Base-by-base conservation (phyloP, 306 rosid species). In the Fragaria iinumae region DNA sequence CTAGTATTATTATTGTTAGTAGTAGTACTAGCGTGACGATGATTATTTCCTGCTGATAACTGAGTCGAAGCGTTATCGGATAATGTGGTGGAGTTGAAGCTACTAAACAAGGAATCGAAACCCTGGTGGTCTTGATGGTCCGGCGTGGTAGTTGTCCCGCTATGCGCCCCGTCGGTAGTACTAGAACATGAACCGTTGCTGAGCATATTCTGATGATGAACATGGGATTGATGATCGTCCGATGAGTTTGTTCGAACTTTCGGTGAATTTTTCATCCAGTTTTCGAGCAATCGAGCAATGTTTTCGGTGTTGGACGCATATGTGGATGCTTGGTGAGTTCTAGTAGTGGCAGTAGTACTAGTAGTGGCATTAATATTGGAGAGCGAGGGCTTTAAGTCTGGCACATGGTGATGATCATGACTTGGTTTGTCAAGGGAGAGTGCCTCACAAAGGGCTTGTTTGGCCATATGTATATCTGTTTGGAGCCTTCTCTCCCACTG, bases 401-500 rank as follows among this genome's bases (percentile, higher is more conserved):
- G 34, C 59, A 75, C 57, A 69, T 41, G 34, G n/a, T 57, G 73
- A 11, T 14, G 25, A 52, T 44, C 52, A 64, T 80, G 63, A 48
- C 2, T 81, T 73, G 86, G 67, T 34, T 83, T 83, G 80, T 88
- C 85, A 38, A 94, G 88, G 50, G 98, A 94, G 29, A 94, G 85
- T 36, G 98, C 98, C 53, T 94, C 93, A 69, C 89, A 82, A 13
- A 94, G 82, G 63, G 96, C 98, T 83, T 87, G 91, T 38, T 90
- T 94, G 72, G 98, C 98, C 87, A 77, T 85, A 69, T 94, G 84
- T 59, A 94, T 94, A 76, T 94, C 96, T 25, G 97, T 94, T 73
- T 94, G 98, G 60, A 94, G 88, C 83, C 88, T 90, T 83, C 96
- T 90, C 84, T 92, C 98, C 98, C 98, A 94, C 76, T 94, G 96